Percentiles rank a stretch among this genome's conserved stretches.
Evolutionary conservation across 129 eudicot genomes (phyloP).

Genomic region (Tagetes erecta): DNA sequence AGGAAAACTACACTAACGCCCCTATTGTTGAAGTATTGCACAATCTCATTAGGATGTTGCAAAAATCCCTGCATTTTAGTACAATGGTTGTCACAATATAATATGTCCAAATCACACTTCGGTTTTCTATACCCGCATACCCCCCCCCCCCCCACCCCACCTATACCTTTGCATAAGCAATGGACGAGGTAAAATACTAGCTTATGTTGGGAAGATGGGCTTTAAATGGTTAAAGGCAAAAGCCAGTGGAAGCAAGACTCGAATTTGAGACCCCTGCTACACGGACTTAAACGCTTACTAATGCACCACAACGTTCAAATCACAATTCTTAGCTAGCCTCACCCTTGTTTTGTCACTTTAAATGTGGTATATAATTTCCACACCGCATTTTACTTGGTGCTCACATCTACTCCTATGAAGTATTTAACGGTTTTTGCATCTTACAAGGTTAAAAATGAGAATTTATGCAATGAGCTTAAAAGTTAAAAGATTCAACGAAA

Average conservation of each 20-base stretch:
- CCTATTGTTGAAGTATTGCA: slow-evolving; percentile 57
- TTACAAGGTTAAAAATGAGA: slow-evolving; percentile 25
- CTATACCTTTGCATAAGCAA: background rate
- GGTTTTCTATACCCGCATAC: background rate
- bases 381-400: background rate
- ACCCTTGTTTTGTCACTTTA: no score
- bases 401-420: slow-evolving; percentile 11
- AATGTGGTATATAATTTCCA: no score
- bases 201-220: no score
- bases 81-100: background rate
- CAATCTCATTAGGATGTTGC: slow-evolving; percentile 58
- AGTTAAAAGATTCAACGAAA: background rate
- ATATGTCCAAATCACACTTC: background rate
- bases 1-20: slow-evolving; percentile 68
- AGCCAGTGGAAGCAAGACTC: background rate
- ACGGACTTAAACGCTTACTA: background rate
- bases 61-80: slow-evolving; percentile 54
- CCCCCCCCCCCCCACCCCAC: background rate
- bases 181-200: background rate
- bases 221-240: no score
- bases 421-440: background rate
- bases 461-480: background rate
- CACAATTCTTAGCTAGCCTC: background rate
- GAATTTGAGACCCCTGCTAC: background rate
- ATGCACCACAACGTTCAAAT: background rate